Evolutionary conservation across 2,329 filamentous ascomycete species (phyloP).

Genomic region (Cyclaneusma minus): DNA sequence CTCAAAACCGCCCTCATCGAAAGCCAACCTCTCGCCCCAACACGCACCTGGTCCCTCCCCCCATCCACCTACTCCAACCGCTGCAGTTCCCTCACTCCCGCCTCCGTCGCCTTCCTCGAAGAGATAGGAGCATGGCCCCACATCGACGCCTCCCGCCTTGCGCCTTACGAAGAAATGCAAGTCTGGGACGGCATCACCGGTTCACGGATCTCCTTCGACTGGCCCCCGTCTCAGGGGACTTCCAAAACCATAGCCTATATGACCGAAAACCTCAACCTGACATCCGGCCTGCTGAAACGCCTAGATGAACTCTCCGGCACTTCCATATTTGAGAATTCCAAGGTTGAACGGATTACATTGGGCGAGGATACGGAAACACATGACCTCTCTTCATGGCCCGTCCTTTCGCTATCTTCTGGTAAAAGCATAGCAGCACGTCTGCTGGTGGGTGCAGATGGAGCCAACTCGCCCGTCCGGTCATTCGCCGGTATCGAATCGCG

Average conservation of each 20-base stretch:
- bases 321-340: slow-evolving; percentile 59
- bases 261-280: slow-evolving; percentile 87
- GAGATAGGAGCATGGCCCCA: slow-evolving; percentile 76
- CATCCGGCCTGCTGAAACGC: slow-evolving; percentile 57
- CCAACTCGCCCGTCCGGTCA: slow-evolving; percentile 79
- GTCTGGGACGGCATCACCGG: slow-evolving; percentile 93
- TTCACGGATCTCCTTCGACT: slow-evolving; percentile 80
- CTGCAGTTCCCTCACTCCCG: slow-evolving; percentile 85
- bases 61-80: slow-evolving; percentile 72
- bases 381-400: slow-evolving; percentile 76
- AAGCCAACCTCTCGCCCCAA: slow-evolving; percentile 65
- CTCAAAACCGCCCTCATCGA: slow-evolving; percentile 83
- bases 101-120: slow-evolving; percentile 70
- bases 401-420: slow-evolving; percentile 55
- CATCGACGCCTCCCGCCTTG: slow-evolving; percentile 56
- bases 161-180: slow-evolving; percentile 90
- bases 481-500: slow-evolving; percentile 76
- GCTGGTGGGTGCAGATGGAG: slow-evolving; percentile 83
- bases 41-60: slow-evolving; percentile 49
- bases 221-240: slow-evolving; percentile 24
- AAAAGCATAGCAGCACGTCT: slow-evolving; percentile 62
- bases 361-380: slow-evolving; percentile 53
- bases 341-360: slow-evolving; percentile 64
- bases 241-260: slow-evolving; percentile 75
- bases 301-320: slow-evolving; percentile 55